phyloP scores from a whole-genome alignment of 2,329 filamentous ascomycete genomes.

The Lasiodiplodia sp. region DNA sequence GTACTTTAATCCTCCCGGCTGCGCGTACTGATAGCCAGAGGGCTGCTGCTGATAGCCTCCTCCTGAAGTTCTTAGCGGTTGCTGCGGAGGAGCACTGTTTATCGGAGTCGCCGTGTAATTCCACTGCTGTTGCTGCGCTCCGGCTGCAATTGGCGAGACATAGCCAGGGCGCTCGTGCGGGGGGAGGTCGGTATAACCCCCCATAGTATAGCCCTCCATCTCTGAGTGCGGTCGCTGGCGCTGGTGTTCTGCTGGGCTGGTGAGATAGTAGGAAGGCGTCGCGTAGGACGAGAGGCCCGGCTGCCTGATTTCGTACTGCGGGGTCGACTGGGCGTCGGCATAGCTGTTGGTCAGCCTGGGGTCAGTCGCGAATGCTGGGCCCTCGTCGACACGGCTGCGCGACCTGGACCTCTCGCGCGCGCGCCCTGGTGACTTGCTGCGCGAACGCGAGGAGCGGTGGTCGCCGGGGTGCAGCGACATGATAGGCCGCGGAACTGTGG shows the following conservation, averaged over 20 bases:
- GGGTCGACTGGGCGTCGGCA: constrained; percentile 35
- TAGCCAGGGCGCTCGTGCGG: constrained; percentile 53
- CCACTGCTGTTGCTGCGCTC: constrained; percentile 39
- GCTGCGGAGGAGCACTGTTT: constrained; percentile 34
- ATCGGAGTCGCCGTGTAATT: constrained; percentile 39
- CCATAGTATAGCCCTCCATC: constrained; percentile 50
- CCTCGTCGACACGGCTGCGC: constrained; percentile 25
- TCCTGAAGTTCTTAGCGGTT: constrained; percentile 16
- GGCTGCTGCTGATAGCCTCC: constrained; percentile 33
- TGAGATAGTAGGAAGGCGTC: constrained; percentile 8
- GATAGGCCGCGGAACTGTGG: constrained; percentile 21
- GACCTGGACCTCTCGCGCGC: constrained; percentile 43
- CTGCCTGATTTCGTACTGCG: constrained; percentile 52
- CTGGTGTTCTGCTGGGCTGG: constrained; percentile 5
- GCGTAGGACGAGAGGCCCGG: constrained; percentile 39
- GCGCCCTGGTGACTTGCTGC: constrained; percentile 52
- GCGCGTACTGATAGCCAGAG: constrained; percentile 49
- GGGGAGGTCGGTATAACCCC: constrained; percentile 53
- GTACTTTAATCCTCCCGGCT: constrained; percentile 52
- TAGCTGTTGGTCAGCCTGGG: constrained; percentile 40
- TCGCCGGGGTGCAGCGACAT: constrained; percentile 54
- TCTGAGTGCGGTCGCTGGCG: neutral
- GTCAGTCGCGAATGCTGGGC: constrained; percentile 23
- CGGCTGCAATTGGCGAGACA: constrained; percentile 32
- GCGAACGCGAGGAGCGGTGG: constrained; percentile 46